phyloP scores from a whole-genome alignment of 257 asterid species.

The Scutellaria galericulata region DNA sequence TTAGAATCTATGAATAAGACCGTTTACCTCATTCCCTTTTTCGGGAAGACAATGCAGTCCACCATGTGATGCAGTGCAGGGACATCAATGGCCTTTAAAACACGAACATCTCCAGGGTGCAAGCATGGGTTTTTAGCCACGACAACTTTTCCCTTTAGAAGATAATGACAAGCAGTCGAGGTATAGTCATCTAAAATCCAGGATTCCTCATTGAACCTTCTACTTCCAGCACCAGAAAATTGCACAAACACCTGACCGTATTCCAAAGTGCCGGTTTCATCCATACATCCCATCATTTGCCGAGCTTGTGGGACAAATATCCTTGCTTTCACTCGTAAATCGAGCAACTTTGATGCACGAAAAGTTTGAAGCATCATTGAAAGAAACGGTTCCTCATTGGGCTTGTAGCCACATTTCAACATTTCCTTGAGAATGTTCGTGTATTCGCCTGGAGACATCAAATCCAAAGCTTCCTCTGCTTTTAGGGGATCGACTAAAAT shows the following conservation, averaged over 20 bases:
- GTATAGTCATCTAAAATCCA: conserved; percentile 22
- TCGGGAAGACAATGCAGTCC: conserved; percentile 91
- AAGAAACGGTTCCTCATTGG: conserved; percentile 82
- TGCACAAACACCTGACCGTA: conserved; percentile 92
- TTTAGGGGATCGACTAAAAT: conserved; percentile 65
- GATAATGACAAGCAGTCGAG: conserved; percentile 28
- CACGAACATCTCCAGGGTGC: conserved; percentile 97
- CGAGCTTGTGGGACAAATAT: conserved; percentile 73
- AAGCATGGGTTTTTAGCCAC: conserved; percentile 97
- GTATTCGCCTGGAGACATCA: conserved; percentile 90
- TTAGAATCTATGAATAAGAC: conserved; percentile 11
- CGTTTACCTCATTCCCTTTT: conserved; percentile 69
- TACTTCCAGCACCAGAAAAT: conserved; percentile 49
- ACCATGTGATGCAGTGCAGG: conserved; percentile 77
- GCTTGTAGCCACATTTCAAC: conserved; percentile 85
- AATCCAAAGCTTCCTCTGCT: conserved; percentile 76
- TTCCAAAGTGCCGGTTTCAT: conserved; percentile 72
- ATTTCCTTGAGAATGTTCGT: conserved; percentile 75
- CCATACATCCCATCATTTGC: conserved; percentile 92
- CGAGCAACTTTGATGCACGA: conserved; percentile 71
- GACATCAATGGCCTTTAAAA: conserved; percentile 64
- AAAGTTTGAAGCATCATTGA: conserved; percentile 87
- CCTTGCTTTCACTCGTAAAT: conserved; percentile 65
- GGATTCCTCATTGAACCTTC: conserved; percentile 45
- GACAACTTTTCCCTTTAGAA: conserved; percentile 53